phyloP scores from a whole-genome alignment of 768 basidiomycete species.

The Candolleomyces aberdarensis region DNA sequence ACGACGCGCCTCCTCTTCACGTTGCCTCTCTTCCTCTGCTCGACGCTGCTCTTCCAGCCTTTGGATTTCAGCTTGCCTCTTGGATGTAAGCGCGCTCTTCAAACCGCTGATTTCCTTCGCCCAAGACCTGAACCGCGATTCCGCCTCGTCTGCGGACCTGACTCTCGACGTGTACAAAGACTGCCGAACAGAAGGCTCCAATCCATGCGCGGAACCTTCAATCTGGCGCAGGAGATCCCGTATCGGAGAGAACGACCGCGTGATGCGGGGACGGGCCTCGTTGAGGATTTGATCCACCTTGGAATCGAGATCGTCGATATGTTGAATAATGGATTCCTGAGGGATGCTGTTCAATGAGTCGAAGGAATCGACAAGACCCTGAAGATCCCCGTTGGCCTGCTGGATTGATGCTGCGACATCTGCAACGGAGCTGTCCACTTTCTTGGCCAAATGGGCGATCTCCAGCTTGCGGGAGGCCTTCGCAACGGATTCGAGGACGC shows the following conservation, averaged over 20 bases:
- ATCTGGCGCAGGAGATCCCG: conserved; percentile 55
- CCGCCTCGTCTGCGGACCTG: conserved; percentile 48
- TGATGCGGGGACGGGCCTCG: conserved; percentile 14
- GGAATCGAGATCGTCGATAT: conserved; percentile 31
- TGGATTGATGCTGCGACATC: background rate
- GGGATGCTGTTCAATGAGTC: background rate
- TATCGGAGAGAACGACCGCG: conserved; percentile 49
- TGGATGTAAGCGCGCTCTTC: conserved; percentile 36
- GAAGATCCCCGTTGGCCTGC: background rate
- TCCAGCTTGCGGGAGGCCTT: conserved; percentile 47
- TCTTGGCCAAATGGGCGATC: conserved; percentile 51
- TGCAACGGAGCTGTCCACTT: conserved; percentile 19
- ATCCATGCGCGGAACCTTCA: conserved; percentile 42
- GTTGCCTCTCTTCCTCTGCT: conserved; percentile 30
- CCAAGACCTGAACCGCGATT: conserved; percentile 48
- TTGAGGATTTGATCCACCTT: conserved; percentile 31
- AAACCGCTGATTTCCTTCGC: conserved; percentile 40
- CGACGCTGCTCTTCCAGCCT: conserved; percentile 37
- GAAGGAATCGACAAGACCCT: background rate
- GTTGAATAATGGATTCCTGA: conserved; percentile 4
- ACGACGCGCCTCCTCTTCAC: conserved; percentile 31
- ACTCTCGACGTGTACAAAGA: conserved; percentile 46
- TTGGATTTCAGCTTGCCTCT: conserved; percentile 38
- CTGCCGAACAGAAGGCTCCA: conserved; percentile 45
- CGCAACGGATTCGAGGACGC: conserved; percentile 47